Conservation (phyloP, 2,329 filamentous ascomycete species). For the Aspergillus floridensis region DNA sequence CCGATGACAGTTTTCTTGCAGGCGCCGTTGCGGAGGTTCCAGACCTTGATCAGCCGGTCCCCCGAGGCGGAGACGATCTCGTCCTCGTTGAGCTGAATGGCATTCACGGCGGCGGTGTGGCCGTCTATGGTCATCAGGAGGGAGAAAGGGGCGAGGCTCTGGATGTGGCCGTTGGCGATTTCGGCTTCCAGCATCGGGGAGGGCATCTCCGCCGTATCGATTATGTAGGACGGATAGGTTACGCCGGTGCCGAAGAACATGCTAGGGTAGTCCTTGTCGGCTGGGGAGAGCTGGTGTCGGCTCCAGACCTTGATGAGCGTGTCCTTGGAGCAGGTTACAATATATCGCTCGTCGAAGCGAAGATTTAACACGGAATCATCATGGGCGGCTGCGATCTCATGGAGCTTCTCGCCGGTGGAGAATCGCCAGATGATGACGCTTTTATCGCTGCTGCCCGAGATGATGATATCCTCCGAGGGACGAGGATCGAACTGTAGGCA, state of each 20-base stretch:
- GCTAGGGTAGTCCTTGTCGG: constrained; percentile 46
- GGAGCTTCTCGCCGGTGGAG: constrained; percentile 80
- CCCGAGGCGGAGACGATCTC: constrained; percentile 94
- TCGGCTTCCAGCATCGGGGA: constrained; percentile 43
- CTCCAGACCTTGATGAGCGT: constrained; percentile 97
- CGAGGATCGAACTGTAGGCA: constrained; percentile 93
- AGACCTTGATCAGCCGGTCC: constrained; percentile 89
- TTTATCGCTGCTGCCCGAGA: constrained; percentile 91
- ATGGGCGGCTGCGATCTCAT: constrained; percentile 74
- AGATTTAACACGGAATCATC: constrained; percentile 90
- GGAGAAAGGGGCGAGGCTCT: constrained; percentile 62
- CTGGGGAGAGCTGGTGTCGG: constrained; percentile 60
- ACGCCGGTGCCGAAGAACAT: constrained; percentile 43
- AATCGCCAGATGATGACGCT: constrained; percentile 91
- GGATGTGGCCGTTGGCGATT: constrained; percentile 42
- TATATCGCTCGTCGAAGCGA: constrained; percentile 82
- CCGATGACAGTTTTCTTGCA: constrained; percentile 78
- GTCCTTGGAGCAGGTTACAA: constrained; percentile 97
- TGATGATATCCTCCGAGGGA: constrained; percentile 84
- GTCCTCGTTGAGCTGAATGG: constrained; percentile 81
- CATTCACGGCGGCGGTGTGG: constrained; percentile 90
- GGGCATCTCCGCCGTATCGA: constrained; percentile 48
- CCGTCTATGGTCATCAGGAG: constrained; percentile 78
- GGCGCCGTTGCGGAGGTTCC: constrained; percentile 79
- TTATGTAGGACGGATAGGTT: constrained; percentile 54